These are phyloP conservation scores for Plenodomus lindquistii DNA, from an alignment of 2,329 filamentous ascomycete species.

Conservation along the genomic window DNA sequence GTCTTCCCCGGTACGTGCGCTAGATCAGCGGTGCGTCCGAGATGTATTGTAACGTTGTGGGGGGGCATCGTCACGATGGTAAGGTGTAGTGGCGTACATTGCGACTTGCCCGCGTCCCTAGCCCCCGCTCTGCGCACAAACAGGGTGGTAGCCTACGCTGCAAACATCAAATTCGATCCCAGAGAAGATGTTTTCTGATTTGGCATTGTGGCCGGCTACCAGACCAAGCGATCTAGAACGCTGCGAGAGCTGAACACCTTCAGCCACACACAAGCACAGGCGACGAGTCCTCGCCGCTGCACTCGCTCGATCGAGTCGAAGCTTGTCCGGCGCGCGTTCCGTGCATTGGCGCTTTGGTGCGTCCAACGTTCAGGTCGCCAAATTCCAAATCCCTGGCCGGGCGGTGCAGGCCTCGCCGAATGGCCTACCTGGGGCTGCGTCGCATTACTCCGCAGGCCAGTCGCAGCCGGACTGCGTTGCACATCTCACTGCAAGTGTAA, in stretches of 20 bases:
- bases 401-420: constrained; percentile 23
- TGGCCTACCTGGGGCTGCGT: constrained; percentile 5
- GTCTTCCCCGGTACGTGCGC: too few species aligned
- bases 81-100: not conserved
- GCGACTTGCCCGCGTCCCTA: not conserved
- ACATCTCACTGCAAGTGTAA: constrained; percentile 28
- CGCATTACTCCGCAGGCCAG: constrained; percentile 16
- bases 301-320: constrained; percentile 9
- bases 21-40: too few species aligned
- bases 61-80: not conserved
- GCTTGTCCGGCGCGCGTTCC: constrained; percentile 14
- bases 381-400: constrained; percentile 37
- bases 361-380: constrained; percentile 18
- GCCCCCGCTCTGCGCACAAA: not conserved
- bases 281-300: constrained; percentile 7
- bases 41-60: too few species aligned
- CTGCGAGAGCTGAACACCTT: constrained; percentile 18
- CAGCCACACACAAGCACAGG: constrained; percentile 11
- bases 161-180: too few species aligned
- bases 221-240: constrained; percentile 12
- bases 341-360: constrained; percentile 13
- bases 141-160: too few species aligned
- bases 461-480: constrained; percentile 22
- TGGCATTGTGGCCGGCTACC: constrained; percentile 5
- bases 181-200: too few species aligned